These are phyloP conservation scores for Aspergillus unguis DNA, from an alignment of 2,329 filamentous ascomycete genomes.

Conservation along the genomic window DNA sequence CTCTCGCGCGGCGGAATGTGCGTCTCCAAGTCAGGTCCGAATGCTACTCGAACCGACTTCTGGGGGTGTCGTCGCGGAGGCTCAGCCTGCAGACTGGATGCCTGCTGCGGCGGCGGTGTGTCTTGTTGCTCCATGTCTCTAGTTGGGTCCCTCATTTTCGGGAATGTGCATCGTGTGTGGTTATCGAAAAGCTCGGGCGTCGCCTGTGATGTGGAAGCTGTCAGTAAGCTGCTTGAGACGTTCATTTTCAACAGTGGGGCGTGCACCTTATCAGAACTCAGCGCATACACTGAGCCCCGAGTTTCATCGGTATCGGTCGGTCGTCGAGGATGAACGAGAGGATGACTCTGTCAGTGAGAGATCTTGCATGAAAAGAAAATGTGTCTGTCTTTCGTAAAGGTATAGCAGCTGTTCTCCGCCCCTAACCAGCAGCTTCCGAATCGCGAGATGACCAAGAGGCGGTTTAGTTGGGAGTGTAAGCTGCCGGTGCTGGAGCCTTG, in stretches of 20 bases:
- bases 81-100: slow-evolving; percentile 30
- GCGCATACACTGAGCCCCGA: slow-evolving; percentile 5
- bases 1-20: slow-evolving; percentile 35
- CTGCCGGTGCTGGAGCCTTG: not conserved
- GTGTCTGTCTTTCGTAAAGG: not conserved
- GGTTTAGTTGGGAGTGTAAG: not conserved
- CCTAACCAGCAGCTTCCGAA: not conserved
- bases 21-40: slow-evolving; percentile 38
- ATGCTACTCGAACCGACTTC: slow-evolving; percentile 39
- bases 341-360: not conserved
- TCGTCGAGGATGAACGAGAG: not conserved
- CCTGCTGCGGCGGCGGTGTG: slow-evolving; percentile 23
- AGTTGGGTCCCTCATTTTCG: slow-evolving; percentile 37
- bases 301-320: not conserved
- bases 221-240: not conserved
- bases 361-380: not conserved
- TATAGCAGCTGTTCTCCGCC: not conserved
- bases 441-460: not conserved
- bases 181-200: slow-evolving; percentile 5
- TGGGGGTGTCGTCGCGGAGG: slow-evolving; percentile 30
- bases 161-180: slow-evolving; percentile 30
- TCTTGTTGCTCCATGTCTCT: slow-evolving; percentile 34
- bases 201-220: not conserved
- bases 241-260: slow-evolving; percentile 4
- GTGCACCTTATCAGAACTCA: slow-evolving; percentile 8